Percentiles rank a stretch among this genome's conserved stretches.
phyloP scores from a whole-genome alignment of 768 basidiomycete genomes.

The Chlorophyllum brunneum region DNA sequence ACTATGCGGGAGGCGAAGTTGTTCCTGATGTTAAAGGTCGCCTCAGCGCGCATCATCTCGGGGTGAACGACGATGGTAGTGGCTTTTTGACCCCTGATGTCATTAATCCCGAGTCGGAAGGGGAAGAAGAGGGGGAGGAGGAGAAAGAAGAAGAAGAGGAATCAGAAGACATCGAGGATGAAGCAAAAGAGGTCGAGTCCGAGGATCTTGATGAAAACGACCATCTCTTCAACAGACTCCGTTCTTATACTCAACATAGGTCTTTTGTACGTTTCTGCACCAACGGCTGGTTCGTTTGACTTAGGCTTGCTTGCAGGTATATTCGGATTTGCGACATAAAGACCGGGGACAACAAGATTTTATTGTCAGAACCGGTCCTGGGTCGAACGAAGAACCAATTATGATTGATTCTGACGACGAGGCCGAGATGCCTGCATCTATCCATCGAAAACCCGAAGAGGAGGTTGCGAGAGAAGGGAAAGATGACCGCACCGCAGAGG shows the following conservation, averaged over 20 bases:
- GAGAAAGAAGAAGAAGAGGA: slow-evolving; percentile 17
- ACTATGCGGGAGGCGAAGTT: slow-evolving; percentile 40
- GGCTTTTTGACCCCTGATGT: slow-evolving; percentile 5
- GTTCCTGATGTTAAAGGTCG: slow-evolving; percentile 8
- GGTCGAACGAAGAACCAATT: slow-evolving; percentile 4
- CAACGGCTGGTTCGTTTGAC: background rate
- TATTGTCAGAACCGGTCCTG: background rate
- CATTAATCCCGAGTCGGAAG: background rate
- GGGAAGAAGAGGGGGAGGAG: background rate
- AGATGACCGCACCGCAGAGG: background rate
- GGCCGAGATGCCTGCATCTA: background rate
- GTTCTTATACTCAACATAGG: background rate
- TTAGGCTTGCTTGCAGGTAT: background rate
- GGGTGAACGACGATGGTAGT: slow-evolving; percentile 11
- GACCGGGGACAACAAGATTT: background rate
- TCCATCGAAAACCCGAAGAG: background rate
- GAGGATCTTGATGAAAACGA: slow-evolving; percentile 4
- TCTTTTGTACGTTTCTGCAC: background rate
- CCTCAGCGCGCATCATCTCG: slow-evolving; percentile 25
- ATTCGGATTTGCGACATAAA: background rate
- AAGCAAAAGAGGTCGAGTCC: background rate
- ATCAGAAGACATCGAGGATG: background rate
- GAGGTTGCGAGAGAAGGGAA: background rate
- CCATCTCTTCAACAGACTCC: slow-evolving; percentile 6
- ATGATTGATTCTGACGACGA: slow-evolving; percentile 13